Evolutionary conservation across 2,329 filamentous ascomycete genomes (phyloP), one percentile per base, ranked within the genome.

Genomic region (Atkinsonella texensis): DNA sequence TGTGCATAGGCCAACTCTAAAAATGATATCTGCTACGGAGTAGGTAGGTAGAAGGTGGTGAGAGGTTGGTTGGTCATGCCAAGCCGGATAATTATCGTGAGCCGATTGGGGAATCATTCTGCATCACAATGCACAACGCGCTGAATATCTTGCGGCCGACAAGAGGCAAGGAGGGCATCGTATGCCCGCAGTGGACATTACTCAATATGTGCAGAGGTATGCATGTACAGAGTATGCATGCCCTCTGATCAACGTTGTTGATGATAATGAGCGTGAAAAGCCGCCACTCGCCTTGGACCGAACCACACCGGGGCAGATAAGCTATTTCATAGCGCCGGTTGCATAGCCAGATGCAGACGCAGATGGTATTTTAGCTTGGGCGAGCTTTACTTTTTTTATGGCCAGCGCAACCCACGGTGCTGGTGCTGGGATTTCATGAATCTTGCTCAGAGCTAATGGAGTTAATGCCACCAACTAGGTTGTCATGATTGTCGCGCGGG

Each of bases 401-500:
- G 20, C 20, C 20, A 23, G 20, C 5, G 20, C 20, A 23, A 23
- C 5, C 20, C 20, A 23, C 5, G 5, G 20, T 23, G 20, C 20
- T 35, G 33, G 13, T 35, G 33, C 33, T 35, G 33, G 33, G 33
- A 35, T 35, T 2, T 35, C 40, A 15, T 45, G 23, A 42, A 11
- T 18, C 11, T 9, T n/a, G 40, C n/a, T 42, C 40, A 9, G 15
- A 10, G 40, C n/a, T 42, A 11, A 33, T 8, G 11, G 10, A n/a
- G 20, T 33, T 23, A 33, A n/a, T 32, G 38, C 46, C 46, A 20
- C 33, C 41, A 52, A 46, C 28, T 13, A 45, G 48, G 31, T 33
- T 43, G 48, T 42, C 50, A 47, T 52, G 51, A 42, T 17, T 11
- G 31, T 23, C 41, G 33, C 48, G 35, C 40, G 43, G 52, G 56